phyloP scores from a whole-genome alignment of 2,329 filamentous ascomycete genomes.

The Cladosporium velox region DNA sequence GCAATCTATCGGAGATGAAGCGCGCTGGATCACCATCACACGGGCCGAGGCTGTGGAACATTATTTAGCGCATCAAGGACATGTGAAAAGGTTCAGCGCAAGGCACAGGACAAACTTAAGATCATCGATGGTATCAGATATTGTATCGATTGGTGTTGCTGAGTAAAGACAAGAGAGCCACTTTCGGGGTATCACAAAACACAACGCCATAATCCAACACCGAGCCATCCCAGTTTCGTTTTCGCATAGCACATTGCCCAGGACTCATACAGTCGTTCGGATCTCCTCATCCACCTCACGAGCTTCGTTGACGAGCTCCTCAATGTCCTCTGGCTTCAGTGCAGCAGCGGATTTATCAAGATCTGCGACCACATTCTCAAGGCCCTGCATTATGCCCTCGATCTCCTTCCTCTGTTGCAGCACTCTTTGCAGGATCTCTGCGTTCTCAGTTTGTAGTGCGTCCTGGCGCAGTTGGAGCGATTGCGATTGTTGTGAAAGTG shows the following conservation, averaged over 20 bases:
- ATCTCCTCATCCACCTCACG: slow-evolving; percentile 35
- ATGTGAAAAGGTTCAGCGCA: background rate
- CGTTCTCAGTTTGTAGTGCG: slow-evolving; percentile 55
- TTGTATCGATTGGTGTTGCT: background rate
- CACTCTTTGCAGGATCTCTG: slow-evolving; percentile 54
- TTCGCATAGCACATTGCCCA: background rate
- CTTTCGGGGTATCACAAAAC: slow-evolving; percentile 14
- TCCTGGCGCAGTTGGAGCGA: slow-evolving; percentile 53
- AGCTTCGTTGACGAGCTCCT: slow-evolving; percentile 32
- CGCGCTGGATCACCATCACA: background rate
- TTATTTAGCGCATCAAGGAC: background rate
- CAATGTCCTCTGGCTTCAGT: slow-evolving; percentile 37
- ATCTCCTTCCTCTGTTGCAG: slow-evolving; percentile 59
- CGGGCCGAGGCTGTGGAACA: slow-evolving; percentile 11
- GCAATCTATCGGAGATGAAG: slow-evolving; percentile 5
- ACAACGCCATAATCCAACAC: slow-evolving; percentile 11
- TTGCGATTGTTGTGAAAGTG: slow-evolving; percentile 53
- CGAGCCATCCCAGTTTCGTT: background rate
- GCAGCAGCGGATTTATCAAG: slow-evolving; percentile 53
- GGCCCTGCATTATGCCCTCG: slow-evolving; percentile 53
- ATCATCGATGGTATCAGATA: background rate
- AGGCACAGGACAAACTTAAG: background rate
- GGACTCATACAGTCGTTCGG: slow-evolving; percentile 25
- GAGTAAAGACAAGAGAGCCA: background rate
- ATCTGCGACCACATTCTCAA: slow-evolving; percentile 60